Conservation (phyloP, 2,329 filamentous ascomycete species). For the Leptographium flavum region DNA sequence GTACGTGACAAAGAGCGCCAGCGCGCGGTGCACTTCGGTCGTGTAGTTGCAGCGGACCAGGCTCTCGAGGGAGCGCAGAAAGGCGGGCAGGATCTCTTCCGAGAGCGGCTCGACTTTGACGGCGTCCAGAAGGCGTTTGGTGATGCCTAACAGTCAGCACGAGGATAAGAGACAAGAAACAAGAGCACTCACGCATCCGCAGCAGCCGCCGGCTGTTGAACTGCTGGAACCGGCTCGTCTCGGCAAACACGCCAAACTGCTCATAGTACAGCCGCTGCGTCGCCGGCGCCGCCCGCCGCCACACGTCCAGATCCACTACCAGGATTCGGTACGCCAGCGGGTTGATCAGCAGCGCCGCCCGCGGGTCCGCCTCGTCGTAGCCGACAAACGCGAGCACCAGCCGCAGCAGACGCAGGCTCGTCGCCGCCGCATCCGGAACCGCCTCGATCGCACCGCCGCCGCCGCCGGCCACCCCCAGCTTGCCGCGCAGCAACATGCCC, state of each 20-base stretch:
- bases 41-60: slow-evolving; percentile 71
- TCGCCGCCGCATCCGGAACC: slow-evolving; percentile 7
- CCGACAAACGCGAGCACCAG: slow-evolving; percentile 77
- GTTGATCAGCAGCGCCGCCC: slow-evolving; percentile 88
- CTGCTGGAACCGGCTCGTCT: slow-evolving; percentile 79
- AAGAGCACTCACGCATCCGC: slow-evolving; percentile 61
- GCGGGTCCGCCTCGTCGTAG: slow-evolving; percentile 64
- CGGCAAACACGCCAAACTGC: slow-evolving; percentile 78
- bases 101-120: slow-evolving; percentile 73
- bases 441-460: slow-evolving; percentile 19
- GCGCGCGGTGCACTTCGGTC: slow-evolving; percentile 68
- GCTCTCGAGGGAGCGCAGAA: slow-evolving; percentile 64
- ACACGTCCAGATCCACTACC: slow-evolving; percentile 84
- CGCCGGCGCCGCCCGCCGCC: slow-evolving; percentile 62
- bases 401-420: slow-evolving; percentile 50
- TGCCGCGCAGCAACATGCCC: slow-evolving; percentile 68
- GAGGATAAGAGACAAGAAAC: slow-evolving; percentile 8
- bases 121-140: slow-evolving; percentile 79
- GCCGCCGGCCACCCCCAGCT: slow-evolving; percentile 44
- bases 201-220: slow-evolving; percentile 82
- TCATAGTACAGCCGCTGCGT: slow-evolving; percentile 85
- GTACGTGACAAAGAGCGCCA: slow-evolving; percentile 89
- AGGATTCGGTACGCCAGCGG: slow-evolving; percentile 86
- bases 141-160: slow-evolving; percentile 46
- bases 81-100: slow-evolving; percentile 56